These are phyloP conservation scores for Warburgia ugandensis DNA, from an alignment of 164 flowering plant species.

Conservation along the genomic window DNA sequence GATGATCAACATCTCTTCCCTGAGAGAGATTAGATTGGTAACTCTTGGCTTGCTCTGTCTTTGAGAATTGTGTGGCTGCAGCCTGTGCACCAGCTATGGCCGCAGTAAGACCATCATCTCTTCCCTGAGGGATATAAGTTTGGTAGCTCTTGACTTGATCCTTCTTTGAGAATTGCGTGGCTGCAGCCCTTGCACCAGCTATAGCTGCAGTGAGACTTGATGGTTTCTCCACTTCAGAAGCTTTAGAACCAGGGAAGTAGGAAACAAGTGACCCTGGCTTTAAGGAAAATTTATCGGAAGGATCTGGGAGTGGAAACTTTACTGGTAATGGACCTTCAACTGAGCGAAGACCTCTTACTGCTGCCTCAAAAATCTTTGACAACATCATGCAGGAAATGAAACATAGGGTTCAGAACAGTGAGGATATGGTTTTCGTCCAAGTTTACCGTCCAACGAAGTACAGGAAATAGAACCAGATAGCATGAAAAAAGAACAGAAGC, in stretches of 20 bases:
- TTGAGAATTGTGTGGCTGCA: slow-evolving; percentile 67
- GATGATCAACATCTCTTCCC: not conserved
- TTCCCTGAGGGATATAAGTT: not conserved
- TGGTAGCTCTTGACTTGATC: slow-evolving; percentile 9
- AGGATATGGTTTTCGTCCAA: not conserved
- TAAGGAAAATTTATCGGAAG: slow-evolving; percentile 54
- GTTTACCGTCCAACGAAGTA: not conserved
- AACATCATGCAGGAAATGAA: not conserved
- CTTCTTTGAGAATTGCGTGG: slow-evolving; percentile 63
- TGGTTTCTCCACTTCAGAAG: slow-evolving; percentile 33
- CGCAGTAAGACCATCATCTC: slow-evolving; percentile 20
- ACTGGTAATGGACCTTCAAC: slow-evolving; percentile 60
- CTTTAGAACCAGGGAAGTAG: slow-evolving; percentile 12
- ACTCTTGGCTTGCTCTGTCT: slow-evolving; percentile 16
- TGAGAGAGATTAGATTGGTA: not conserved
- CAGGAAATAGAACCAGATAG: not conserved
- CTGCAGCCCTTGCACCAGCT: slow-evolving; percentile 83
- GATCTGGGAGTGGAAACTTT: slow-evolving; percentile 66
- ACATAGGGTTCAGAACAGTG: not conserved
- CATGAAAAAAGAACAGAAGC: no score
- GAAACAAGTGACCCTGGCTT: slow-evolving; percentile 63
- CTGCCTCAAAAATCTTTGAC: slow-evolving; percentile 58
- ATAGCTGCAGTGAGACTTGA: slow-evolving; percentile 55
- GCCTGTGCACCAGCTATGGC: slow-evolving; percentile 82
- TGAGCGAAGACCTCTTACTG: slow-evolving; percentile 58